Conservation (phyloP, 2,329 filamentous ascomycete species). For the Aspergillus cejpii region DNA sequence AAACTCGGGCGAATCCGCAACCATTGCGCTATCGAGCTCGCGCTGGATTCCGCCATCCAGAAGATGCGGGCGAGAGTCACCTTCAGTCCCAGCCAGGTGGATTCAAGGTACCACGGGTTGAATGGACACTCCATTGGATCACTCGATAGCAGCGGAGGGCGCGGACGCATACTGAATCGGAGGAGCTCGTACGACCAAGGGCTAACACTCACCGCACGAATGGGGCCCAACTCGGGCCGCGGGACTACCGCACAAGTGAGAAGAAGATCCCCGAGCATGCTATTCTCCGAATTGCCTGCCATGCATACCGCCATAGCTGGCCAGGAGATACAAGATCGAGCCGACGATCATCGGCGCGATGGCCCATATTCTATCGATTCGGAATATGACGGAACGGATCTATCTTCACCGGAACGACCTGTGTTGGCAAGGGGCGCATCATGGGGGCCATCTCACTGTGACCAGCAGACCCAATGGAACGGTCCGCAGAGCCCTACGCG, state of each 20-base stretch:
- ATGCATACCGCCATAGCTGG: not conserved
- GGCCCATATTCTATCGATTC: slow-evolving; percentile 3
- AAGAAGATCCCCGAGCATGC: slow-evolving; percentile 16
- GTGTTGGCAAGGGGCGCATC: slow-evolving; percentile 2
- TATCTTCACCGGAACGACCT: slow-evolving; percentile 3
- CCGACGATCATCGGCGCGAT: slow-evolving; percentile 1
- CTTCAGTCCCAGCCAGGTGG: slow-evolving; percentile 26
- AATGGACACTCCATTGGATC: slow-evolving; percentile 15
- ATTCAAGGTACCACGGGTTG: slow-evolving; percentile 16
- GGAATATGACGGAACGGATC: slow-evolving; percentile 7
- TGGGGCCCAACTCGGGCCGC: slow-evolving; percentile 4
- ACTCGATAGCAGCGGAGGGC: slow-evolving; percentile 19
- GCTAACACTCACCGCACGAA: slow-evolving; percentile 17
- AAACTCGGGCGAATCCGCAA: slow-evolving; percentile 79
- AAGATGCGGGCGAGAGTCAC: slow-evolving; percentile 37
- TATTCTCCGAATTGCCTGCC: slow-evolving; percentile 14
- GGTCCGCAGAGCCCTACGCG: not conserved
- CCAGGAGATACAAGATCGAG: not conserved
- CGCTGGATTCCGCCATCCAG: slow-evolving; percentile 48
- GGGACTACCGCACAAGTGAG: slow-evolving; percentile 9
- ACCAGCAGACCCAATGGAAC: slow-evolving; percentile 2
- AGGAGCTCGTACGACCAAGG: slow-evolving; percentile 32
- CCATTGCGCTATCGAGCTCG: slow-evolving; percentile 80
- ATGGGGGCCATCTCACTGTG: slow-evolving; percentile 6
- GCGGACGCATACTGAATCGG: slow-evolving; percentile 19